These are phyloP conservation scores for Thelephora terrestris DNA, from an alignment of 1,284 basidiomycete genomes.

Conservation along the genomic window DNA sequence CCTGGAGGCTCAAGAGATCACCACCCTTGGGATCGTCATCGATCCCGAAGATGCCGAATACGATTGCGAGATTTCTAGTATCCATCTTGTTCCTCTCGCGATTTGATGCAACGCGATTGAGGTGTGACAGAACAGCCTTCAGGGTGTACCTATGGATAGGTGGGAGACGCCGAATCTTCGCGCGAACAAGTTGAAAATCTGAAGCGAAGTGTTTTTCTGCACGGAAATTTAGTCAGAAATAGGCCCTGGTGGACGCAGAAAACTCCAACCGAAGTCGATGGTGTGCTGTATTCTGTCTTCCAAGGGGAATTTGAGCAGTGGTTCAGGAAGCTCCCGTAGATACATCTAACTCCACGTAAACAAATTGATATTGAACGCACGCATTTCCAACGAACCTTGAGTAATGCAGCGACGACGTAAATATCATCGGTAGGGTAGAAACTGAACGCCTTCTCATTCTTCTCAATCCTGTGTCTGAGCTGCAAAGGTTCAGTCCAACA, in stretches of 20 bases:
- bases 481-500: slow-evolving; percentile 21
- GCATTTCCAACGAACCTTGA: slow-evolving; percentile 58
- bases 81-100: slow-evolving; percentile 91
- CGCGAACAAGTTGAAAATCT: slow-evolving; percentile 64
- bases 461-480: slow-evolving; percentile 85
- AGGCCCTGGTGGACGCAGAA: neutral
- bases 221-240: slow-evolving; percentile 8
- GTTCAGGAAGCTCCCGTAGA: slow-evolving; percentile 86
- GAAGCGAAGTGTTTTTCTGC: slow-evolving; percentile 62
- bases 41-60: slow-evolving; percentile 76
- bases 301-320: slow-evolving; percentile 80
- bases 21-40: slow-evolving; percentile 77
- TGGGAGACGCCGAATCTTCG: slow-evolving; percentile 78
- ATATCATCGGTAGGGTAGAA: slow-evolving; percentile 82
- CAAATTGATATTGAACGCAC: neutral
- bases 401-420: slow-evolving; percentile 79
- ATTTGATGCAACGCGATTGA: slow-evolving; percentile 64
- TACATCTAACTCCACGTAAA: slow-evolving; percentile 44
- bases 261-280: slow-evolving; percentile 53
- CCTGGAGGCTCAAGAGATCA: slow-evolving; percentile 63
- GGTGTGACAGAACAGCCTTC: slow-evolving; percentile 81
- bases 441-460: slow-evolving; percentile 76
- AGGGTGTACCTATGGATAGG: slow-evolving; percentile 86
- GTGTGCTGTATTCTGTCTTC: slow-evolving; percentile 81
- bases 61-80: slow-evolving; percentile 78